Conservation (phyloP, 169 alveolate genomes). For the Eimeria sp. region DNA sequence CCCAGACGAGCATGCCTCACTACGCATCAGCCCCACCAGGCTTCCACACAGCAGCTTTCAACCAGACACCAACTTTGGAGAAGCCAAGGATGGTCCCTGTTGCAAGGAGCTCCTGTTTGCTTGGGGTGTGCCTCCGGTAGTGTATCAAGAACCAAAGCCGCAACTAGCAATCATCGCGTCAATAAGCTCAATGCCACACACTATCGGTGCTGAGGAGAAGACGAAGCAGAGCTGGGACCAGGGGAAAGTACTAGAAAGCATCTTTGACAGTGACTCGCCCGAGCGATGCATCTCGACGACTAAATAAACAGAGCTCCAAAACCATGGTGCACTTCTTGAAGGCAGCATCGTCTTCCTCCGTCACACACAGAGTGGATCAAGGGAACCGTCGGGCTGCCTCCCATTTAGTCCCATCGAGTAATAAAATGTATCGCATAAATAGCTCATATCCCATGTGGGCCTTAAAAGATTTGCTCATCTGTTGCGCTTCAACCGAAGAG, state of each 20-base stretch:
- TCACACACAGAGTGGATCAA: not conserved
- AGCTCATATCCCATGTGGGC: not conserved
- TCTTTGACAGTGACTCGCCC: not conserved
- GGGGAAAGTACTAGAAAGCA: not conserved
- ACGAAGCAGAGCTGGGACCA: not conserved
- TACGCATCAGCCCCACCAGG: not conserved
- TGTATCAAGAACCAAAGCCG: not conserved
- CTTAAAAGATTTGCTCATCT: not conserved
- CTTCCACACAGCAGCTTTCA: not conserved
- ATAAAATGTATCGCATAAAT: not conserved
- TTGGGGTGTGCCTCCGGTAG: slow-evolving; percentile 73
- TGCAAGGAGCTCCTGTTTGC: slow-evolving; percentile 64
- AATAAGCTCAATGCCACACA: not conserved
- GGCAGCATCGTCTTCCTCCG: not conserved
- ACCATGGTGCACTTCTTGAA: not conserved
- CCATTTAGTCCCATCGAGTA: not conserved
- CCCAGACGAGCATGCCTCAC: slow-evolving; percentile 45
- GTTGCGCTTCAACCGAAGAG: not conserved
- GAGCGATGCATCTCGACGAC: not conserved
- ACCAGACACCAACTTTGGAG: not conserved
- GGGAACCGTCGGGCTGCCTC: not conserved
- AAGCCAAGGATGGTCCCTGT: slow-evolving; percentile 17
- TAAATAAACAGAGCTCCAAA: too few relatives aligned
- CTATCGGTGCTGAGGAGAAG: not conserved
- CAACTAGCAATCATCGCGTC: not conserved